Evolutionary conservation across 1,139 yeast genomes (phyloP), one percentile per base, ranked within the genome.

Genomic region (Ashbya aceris): DNA sequence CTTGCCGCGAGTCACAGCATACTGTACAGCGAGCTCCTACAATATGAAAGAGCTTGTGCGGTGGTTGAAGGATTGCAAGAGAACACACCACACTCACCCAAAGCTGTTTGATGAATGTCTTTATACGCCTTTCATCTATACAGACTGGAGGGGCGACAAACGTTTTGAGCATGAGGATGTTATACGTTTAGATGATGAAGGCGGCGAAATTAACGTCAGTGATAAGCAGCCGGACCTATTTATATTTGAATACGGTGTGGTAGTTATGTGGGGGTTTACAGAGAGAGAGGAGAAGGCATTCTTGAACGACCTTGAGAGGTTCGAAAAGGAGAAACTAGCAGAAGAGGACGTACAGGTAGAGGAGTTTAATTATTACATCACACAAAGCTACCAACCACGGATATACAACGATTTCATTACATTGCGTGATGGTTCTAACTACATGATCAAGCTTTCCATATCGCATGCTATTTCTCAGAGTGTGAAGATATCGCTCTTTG

Each of bases 361-460:
- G 61, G 96, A 91, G 60, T 85, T 91, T 65, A 89, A 89, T 61
- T 91, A 87, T 64, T 91, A 89, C 61, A 82, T 91, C 47, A 89
- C 98, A 8, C 80, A 82, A 60, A 79, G 89, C 47, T 89, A 91
- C 61, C 96, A 89, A 62, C 96, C 97, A 2, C 73, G 97, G 55
- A 89, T 89, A 40, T 89, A 89, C 62, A 89, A 91, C 57, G 98
- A 91, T 61, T 89, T 89, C 59, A 87, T 91, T 52, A 86, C 97
- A 0, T 68, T 91, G 42, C 72, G 95, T 49, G 97, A 89, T 59
- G 96, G 89, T 51, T 73, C 83, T 3, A 89, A 87, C 60, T 89
- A 87, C 58, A 84, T 87, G 95, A 69, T 85, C 46, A 87, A 87
- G 62, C 67, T 87, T 39, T 83, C 94, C 7, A 84, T 87, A 17